Evolutionary conservation across 345 rosid genomes (phyloP), one percentile per base, ranked within the genome.

Genomic region (Euphorbia lathyris): DNA sequence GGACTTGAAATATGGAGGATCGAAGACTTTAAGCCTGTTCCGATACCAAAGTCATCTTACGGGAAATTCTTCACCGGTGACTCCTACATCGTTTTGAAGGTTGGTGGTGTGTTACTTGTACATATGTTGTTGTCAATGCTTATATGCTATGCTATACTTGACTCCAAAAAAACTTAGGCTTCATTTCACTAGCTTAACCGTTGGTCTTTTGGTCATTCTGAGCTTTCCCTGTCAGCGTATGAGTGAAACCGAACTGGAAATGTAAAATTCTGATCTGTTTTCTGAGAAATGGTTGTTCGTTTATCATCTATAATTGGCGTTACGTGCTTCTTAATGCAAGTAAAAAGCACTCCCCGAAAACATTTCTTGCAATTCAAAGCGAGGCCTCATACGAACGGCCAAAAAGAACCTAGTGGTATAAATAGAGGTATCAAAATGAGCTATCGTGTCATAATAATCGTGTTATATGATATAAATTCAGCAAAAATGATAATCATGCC

Each of bases 1-100:
- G 98, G 99, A 72, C 82, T 86, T 79, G 99, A 96, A 78, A 79
- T 89, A 81, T 96, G 99, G 99, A 89, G 96, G 80, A 89, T 96
- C 69, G 99, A 96, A 79, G 88, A 87, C 79, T 96, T 96, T 68
- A 56, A 9, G 30, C 99, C 99, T 48, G 86, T 83, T 64, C 87
- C 72, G 12, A 72, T 86, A 57, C 86, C 91, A 60, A 85, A 85
- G 81, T 77, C 97, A 30, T 87, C 94, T 57, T 48, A 81, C 65
- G 99, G 99, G 30, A 96, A 87, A 56, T 96, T 96, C 81, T 96
- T 90, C 74, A 92, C 86, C 0, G 98, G 99, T 72, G 99, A 96
- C 80, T 96, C 99, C 65, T 96, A 92, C 70, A 84, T 92, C 34
- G 80, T 96, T 81, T 76, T 96, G 80, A 87, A 88, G 99, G 99